These are phyloP conservation scores for Elaeagnus macrophylla DNA, from an alignment of 306 rosid genomes.

Conservation along the genomic window DNA sequence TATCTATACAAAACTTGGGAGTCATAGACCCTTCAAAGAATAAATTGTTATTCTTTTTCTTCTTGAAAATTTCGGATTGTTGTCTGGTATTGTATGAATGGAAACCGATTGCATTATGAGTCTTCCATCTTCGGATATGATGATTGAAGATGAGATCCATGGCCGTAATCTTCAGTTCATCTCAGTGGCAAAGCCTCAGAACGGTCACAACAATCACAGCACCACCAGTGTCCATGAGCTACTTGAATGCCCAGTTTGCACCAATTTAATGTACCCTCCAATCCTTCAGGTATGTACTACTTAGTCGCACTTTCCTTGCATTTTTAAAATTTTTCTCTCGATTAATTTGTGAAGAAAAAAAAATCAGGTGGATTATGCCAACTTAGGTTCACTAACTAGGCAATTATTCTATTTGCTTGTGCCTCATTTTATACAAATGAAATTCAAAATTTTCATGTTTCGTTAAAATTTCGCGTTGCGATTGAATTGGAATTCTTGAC, in stretches of 20 bases:
- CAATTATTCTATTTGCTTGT: too few relatives aligned
- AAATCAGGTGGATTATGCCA: background rate
- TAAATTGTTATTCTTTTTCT: background rate
- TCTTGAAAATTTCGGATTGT: background rate
- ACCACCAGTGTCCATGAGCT: constrained; percentile 63
- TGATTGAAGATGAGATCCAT: constrained; percentile 45
- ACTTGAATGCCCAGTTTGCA: constrained; percentile 75
- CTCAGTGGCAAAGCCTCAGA: constrained; percentile 43
- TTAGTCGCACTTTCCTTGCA: constrained; percentile 18
- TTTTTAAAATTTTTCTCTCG: background rate
- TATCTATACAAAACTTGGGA: background rate
- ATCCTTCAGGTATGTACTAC: constrained; percentile 51
- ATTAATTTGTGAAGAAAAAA: background rate
- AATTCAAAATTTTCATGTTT: too few relatives aligned
- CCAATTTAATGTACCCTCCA: constrained; percentile 75
- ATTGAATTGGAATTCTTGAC: too few relatives aligned
- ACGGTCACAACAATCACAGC: constrained; percentile 23
- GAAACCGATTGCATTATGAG: constrained; percentile 37
- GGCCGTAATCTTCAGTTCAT: constrained; percentile 35
- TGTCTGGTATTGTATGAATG: constrained; percentile 24
- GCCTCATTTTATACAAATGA: too few relatives aligned
- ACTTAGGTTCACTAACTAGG: too few relatives aligned
- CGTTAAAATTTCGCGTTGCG: too few relatives aligned
- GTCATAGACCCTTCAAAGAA: constrained; percentile 9
- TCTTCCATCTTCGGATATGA: constrained; percentile 37